Evolutionary conservation across 192 early-diverging fungal genomes (phyloP), one percentile per base, ranked within the genome.

Genomic region (Backusella macrospora): DNA sequence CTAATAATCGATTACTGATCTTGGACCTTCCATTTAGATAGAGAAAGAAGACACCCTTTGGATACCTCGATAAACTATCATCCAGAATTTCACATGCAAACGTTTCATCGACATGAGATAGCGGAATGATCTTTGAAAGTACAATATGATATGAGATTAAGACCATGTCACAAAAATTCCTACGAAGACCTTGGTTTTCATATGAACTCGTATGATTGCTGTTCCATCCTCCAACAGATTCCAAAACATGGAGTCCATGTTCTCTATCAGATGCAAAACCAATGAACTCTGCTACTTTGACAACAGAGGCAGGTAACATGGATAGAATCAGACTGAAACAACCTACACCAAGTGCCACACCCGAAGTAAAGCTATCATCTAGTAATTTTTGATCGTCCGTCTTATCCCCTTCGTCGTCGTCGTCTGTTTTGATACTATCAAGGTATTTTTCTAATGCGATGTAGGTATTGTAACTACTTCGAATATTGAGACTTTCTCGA

Each of bases 221-320:
- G 1, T 9, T 18, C 91, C 92, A 96, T 21, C 88, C 89, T 14
- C 90, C 90, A 14, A 89, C 89, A 16, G 90, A 76, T 47, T 85
- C 88, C 52, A 97, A 84, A 38, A 92, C 77, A 49, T 86, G 84
- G 9, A 97, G 82, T 13, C 91, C 94, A 78, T 92, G 89, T 23
- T 85, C 81, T 21, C 94, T 86, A 75, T 97, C 90, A 1, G 90
- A 90, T 3, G 86, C 75, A 79, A 95, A 97, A 0, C 96, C 96
- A 26, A 96, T 92, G 44, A 96, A 80, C 76, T 97, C 94, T n/a
- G 95, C 87, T 40, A 97, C 81, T 39, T 90, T 87, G 65, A 96
- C 77, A 7, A 94, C 85, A 63, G 85, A 83, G 0, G 85, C 78
- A 0, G 96, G 96, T 66, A 97, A 67, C 74, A 95, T 88, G 39